Evolutionary conservation across 208 protist species (phyloP), one percentile per base, ranked within the genome.

Genomic region (Acanthamoeba lugdunensis): DNA sequence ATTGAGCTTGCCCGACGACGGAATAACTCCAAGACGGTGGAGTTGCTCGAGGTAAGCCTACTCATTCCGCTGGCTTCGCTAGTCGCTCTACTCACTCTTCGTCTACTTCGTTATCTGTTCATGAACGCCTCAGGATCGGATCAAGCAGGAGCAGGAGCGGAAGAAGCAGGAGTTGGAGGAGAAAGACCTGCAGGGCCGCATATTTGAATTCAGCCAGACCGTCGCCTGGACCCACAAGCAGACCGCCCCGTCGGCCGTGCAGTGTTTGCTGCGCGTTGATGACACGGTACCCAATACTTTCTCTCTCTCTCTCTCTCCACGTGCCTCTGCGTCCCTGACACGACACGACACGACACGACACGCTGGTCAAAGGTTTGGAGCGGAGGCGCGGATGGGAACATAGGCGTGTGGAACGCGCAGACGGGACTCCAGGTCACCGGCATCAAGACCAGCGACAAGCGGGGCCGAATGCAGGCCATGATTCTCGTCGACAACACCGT

Each of bases 361-460:
- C 45, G 41, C 2, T 1, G 7, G 33, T 81, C 1, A 4, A n/a
- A 87, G 79, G 79, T 87, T 7, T 87, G 79, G 79, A 87, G 79
- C 79, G 79, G 79, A 23, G 50, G 50, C 8, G 79, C 79, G 7
- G 79, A 87, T 25, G 79, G 79, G 13, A 87, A 87, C 50, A 87
- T 87, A 48, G 79, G 79, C 50, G 48, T 87, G 25, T 87, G 79
- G 79, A 87, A 87, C 50, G 79, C 79, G 16, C 79, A 87, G 79
- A 87, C 79, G 25, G 79, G 79, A 11, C 25, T 87, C 4, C 79
- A 87, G 50, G 79, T 63, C n/a, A 63, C 79, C 6, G 79, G 79
- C 50, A 87, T 87, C 52, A 54, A 63, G 50, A 87, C 79, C 2
- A 87, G 79, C 79, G 79, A 87, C 28, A 87, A 87, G 79, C 45